Evolutionary conservation across 106 monocot species (phyloP).

Genomic region (Triglochin maritima): DNA sequence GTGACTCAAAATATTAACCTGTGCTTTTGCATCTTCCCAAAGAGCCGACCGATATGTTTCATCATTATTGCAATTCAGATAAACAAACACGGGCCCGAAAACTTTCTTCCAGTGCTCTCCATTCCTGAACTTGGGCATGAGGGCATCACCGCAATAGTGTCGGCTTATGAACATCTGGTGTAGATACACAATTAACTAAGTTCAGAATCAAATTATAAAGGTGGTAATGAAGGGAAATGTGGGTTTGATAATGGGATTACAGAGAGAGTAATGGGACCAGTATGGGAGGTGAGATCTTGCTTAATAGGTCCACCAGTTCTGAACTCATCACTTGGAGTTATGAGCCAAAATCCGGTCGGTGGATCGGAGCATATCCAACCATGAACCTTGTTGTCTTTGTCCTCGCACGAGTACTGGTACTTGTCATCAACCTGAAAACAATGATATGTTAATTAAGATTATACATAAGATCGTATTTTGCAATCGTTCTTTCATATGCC

Average conservation of each 20-base stretch:
- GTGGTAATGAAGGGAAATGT: neutral
- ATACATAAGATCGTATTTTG: neutral
- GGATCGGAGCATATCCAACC: constrained; percentile 65
- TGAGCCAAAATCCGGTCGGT: constrained; percentile 67
- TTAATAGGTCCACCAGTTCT: constrained; percentile 68
- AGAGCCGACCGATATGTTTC: constrained; percentile 38
- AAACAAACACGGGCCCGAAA: constrained; percentile 70
- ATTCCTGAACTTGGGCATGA: constrained; percentile 44
- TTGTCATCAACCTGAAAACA: constrained; percentile 99
- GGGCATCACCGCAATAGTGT: constrained; percentile 63
- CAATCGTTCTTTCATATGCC: neutral
- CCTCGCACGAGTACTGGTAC: constrained; percentile 78
- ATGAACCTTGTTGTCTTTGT: constrained; percentile 72
- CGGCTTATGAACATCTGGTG: constrained; percentile 63
- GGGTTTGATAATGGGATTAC: constrained; percentile 31
- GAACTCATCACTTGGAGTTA: constrained; percentile 91
- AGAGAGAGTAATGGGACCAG: constrained; percentile 72
- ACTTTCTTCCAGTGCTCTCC: constrained; percentile 87
- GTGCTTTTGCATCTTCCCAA: constrained; percentile 86
- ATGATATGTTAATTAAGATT: no score
- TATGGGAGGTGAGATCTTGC: constrained; percentile 75
- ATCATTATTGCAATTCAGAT: constrained; percentile 44
- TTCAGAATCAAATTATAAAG: neutral
- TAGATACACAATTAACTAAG: neutral
- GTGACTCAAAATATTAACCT: constrained; percentile 33